Percentiles rank a stretch among this genome's conserved stretches.
Evolutionary conservation across 2,329 filamentous ascomycete genomes (phyloP).

Genomic region (Pezizomycotina sp.): DNA sequence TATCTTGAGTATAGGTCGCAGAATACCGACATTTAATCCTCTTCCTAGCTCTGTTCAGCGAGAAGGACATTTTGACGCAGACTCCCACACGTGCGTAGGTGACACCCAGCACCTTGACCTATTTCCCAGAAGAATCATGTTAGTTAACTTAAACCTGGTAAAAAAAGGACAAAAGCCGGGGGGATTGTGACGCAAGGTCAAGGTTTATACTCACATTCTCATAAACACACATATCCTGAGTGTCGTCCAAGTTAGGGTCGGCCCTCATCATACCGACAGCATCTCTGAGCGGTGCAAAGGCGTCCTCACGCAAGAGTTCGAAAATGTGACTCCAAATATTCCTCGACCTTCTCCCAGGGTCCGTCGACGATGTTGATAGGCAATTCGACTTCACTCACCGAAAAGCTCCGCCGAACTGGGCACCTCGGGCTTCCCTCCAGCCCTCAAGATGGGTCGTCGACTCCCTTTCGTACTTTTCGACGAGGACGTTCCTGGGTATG

Average conservation of each 20-base stretch:
- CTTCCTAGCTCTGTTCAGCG: constrained; percentile 45
- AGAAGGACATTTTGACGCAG: constrained; percentile 46
- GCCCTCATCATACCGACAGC: constrained; percentile 43
- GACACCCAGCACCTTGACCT: constrained; percentile 53
- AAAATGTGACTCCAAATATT: constrained; percentile 62
- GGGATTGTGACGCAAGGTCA: neutral
- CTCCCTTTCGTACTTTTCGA: constrained; percentile 20
- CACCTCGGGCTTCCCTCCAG: constrained; percentile 37
- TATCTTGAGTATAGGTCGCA: constrained; percentile 41
- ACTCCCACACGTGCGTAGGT: constrained; percentile 36
- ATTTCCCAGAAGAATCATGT: neutral
- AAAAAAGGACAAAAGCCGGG: neutral
- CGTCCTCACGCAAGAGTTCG: constrained; percentile 57
- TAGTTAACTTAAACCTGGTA: neutral
- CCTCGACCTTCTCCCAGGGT: constrained; percentile 43
- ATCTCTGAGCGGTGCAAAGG: constrained; percentile 49
- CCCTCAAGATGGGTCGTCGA: constrained; percentile 10
- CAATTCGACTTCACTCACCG: constrained; percentile 29
- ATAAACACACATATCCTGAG: constrained; percentile 45
- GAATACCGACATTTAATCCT: constrained; percentile 57
- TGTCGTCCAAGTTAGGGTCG: constrained; percentile 42
- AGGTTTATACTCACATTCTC: constrained; percentile 40
- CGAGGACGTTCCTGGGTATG: constrained; percentile 6
- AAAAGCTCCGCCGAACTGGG: constrained; percentile 40
- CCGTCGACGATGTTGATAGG: constrained; percentile 39